A percentile compares a stretch with the other conserved stretches of the same genome.
These are phyloP conservation scores for Tricholomella constricta DNA, from an alignment of 768 basidiomycete genomes.

Conservation along the genomic window DNA sequence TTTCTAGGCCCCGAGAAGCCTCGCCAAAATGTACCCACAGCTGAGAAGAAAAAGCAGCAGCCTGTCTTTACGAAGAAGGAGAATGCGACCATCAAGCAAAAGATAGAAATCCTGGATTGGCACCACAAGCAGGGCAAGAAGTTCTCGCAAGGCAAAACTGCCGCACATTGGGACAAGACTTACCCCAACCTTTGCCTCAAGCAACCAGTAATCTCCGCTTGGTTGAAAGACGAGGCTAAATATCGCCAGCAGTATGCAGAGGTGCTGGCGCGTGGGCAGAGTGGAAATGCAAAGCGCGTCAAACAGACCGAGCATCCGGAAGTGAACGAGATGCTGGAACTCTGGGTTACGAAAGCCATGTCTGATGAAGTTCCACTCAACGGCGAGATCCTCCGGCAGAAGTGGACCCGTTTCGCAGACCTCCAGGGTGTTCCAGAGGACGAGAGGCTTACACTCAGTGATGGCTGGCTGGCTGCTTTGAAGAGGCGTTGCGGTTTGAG, in stretches of 20 bases:
- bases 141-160: conserved; percentile 22
- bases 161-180: conserved; percentile 20
- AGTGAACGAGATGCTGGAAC: conserved; percentile 11
- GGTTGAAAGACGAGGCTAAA: conserved; percentile 29
- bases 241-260: conserved; percentile 22
- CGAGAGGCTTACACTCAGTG: conserved; percentile 31
- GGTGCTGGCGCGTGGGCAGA: not conserved
- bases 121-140: conserved; percentile 23
- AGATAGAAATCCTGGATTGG: conserved; percentile 20
- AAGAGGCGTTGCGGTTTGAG: conserved; percentile 27
- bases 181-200: conserved; percentile 30
- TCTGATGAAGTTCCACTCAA: conserved; percentile 31
- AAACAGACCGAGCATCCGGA: conserved; percentile 10
- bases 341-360: conserved; percentile 25
- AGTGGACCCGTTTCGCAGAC: conserved; percentile 38
- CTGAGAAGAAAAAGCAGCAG: not conserved
- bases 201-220: conserved; percentile 25
- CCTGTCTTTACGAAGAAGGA: conserved; percentile 11
- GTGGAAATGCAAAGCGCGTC: not conserved
- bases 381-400: conserved; percentile 33
- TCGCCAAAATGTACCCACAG: too few relatives aligned
- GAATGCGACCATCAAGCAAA: conserved; percentile 2
- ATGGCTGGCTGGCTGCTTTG: conserved; percentile 34
- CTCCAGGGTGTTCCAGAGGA: conserved; percentile 31
- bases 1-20: too few relatives aligned